Evolutionary conservation across 2,329 filamentous ascomycete genomes (phyloP).

Genomic region (Daldinia sp.): DNA sequence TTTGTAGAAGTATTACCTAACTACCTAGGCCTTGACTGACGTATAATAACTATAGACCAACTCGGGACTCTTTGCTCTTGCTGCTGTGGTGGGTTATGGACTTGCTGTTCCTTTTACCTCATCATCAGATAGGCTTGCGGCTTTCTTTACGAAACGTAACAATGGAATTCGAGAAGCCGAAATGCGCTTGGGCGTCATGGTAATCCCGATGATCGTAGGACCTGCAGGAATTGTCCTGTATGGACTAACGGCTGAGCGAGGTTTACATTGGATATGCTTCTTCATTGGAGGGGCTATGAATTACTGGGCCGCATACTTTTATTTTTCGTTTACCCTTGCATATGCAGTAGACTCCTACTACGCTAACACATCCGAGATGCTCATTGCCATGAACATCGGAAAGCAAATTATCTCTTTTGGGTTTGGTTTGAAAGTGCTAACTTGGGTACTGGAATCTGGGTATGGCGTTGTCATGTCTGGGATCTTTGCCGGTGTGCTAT

Average conservation of each 20-base stretch:
- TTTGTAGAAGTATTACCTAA: neutral
- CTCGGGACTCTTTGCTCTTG: conserved; percentile 51
- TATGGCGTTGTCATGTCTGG: conserved; percentile 65
- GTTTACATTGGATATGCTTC: conserved; percentile 61
- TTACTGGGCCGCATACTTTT: conserved; percentile 65
- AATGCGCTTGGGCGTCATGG: conserved; percentile 56
- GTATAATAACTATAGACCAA: conserved; percentile 41
- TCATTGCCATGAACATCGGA: conserved; percentile 70
- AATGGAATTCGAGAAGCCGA: conserved; percentile 59
- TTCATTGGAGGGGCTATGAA: conserved; percentile 64
- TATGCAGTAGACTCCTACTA: conserved; percentile 72
- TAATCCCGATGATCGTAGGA: conserved; percentile 51
- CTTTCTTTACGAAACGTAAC: conserved; percentile 55
- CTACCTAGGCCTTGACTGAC: neutral
- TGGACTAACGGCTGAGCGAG: conserved; percentile 51
- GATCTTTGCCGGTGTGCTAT: conserved; percentile 62
- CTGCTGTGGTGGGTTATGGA: conserved; percentile 55
- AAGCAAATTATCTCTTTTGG: conserved; percentile 68
- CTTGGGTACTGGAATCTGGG: conserved; percentile 62
- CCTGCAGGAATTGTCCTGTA: conserved; percentile 56
- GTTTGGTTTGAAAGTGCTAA: conserved; percentile 63
- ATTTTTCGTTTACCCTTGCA: conserved; percentile 69
- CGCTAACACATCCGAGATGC: conserved; percentile 71
- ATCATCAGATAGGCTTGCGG: conserved; percentile 56
- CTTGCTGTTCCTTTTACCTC: conserved; percentile 55